A percentile compares a stretch with the other conserved stretches of the same genome.
These are phyloP conservation scores for Populus alba DNA, from an alignment of 345 rosid species.

Conservation along the genomic window DNA sequence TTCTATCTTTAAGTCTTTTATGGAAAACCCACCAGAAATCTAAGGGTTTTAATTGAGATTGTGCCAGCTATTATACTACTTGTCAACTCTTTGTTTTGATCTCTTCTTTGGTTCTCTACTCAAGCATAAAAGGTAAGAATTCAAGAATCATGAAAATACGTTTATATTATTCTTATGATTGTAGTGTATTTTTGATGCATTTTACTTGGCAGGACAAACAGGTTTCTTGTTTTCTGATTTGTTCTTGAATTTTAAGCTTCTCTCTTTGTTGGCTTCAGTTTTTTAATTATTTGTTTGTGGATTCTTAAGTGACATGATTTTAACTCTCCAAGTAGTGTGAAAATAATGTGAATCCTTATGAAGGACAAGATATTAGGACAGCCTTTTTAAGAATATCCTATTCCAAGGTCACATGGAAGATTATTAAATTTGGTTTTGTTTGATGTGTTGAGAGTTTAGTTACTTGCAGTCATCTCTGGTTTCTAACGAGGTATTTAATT, in stretches of 20 bases:
- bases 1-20: not conserved
- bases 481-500: constrained; percentile 30
- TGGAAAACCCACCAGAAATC: not conserved
- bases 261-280: constrained; percentile 23
- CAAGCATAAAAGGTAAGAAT: constrained; percentile 24
- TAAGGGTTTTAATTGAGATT: constrained; percentile 4
- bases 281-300: constrained; percentile 12
- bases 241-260: constrained; percentile 22
- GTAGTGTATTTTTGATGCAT: not conserved
- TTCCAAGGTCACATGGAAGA: constrained; percentile 64
- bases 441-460: constrained; percentile 32
- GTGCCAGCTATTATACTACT: not conserved
- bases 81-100: constrained; percentile 12
- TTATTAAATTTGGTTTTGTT: constrained; percentile 40
- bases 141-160: constrained; percentile 5
- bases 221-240: constrained; percentile 36
- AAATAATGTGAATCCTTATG: constrained; percentile 27
- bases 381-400: constrained; percentile 49
- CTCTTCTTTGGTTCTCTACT: constrained; percentile 12
- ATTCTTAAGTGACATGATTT: constrained; percentile 14
- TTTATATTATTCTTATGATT: not conserved
- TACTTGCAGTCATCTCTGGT: constrained; percentile 33
- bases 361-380: constrained; percentile 49
- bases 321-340: constrained; percentile 14
- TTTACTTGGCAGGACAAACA: constrained; percentile 8